Evolutionary conservation across 345 rosid species (phyloP), one percentile per base, ranked within the genome.

Genomic region (Hevea brasiliensis): DNA sequence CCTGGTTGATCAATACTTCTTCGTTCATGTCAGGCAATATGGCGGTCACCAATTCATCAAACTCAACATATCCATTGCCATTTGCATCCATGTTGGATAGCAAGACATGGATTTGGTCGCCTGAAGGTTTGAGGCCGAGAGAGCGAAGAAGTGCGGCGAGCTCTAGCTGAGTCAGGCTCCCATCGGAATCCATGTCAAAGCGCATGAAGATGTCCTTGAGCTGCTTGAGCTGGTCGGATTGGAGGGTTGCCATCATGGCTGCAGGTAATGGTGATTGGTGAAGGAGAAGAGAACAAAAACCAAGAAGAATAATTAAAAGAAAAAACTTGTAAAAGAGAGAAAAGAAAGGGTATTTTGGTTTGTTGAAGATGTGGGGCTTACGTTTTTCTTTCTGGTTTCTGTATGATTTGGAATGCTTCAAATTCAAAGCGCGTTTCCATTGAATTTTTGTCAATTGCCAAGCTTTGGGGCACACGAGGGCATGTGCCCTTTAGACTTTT

Each of bases 111-210:
- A 95, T 86, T 45, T 90, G 96, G 69, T 95, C 98, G 4, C 97
- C 97, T 2, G 85, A 76, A 0, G 98, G 97, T 78, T 90, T 94
- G 68, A 92, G 85, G 11, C 98, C 98, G 20, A 92, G 78, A 44
- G 98, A 87, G 10, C 98, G 91, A 37, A 94, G 87, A 61, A 94
- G 93, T 8, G 98, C 95, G 17, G 95, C 98, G 51, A 94, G 90
- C 67, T 92, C 98, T 0, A 94, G 91, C 62, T 86, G 92, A 1
- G 97, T 91, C 7, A 91, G 83, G 87, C 92, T 91, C 68, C 91
- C 97, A 70, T 90, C 94, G 15, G 85, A 64, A 76, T 94, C 94
- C 98, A 92, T 89, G 87, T 94, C 97, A 81, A 94, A 94, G 5
- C 90, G 90, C 45, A n/a, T 64, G 87, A 94, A 94, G 59, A 94